A percentile compares a stretch with the other conserved stretches of the same genome.
phyloP scores from a whole-genome alignment of 352 stramenopile species.

The Globisporangium barbulae region DNA sequence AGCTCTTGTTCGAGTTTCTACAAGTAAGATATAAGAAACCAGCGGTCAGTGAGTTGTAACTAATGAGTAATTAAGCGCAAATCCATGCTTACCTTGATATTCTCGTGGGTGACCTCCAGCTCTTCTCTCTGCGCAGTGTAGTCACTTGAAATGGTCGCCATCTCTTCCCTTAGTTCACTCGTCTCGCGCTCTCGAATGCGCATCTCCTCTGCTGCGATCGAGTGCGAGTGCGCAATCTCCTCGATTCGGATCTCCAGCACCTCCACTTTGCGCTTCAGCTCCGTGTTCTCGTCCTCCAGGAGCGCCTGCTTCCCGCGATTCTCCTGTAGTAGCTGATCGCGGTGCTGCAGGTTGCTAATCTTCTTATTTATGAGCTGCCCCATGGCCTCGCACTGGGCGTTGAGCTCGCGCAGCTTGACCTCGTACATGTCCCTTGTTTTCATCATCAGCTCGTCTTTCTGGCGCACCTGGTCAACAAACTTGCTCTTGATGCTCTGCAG shows the following conservation, averaged over 20 bases:
- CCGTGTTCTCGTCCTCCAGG: slow-evolving; percentile 74
- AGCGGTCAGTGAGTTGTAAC: background rate
- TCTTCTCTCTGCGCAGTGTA: slow-evolving; percentile 67
- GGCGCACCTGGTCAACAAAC: slow-evolving; percentile 58
- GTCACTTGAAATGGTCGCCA: slow-evolving; percentile 58
- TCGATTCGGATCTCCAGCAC: slow-evolving; percentile 74
- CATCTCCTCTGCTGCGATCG: slow-evolving; percentile 52
- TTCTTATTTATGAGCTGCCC: slow-evolving; percentile 79
- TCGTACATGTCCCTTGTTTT: slow-evolving; percentile 67
- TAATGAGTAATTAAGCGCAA: background rate
- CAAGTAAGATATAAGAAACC: background rate
- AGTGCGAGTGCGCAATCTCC: slow-evolving; percentile 69
- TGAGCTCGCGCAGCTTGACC: slow-evolving; percentile 56
- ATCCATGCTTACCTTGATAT: slow-evolving; percentile 34
- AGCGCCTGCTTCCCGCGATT: slow-evolving; percentile 44
- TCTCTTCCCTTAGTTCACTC: slow-evolving; percentile 54
- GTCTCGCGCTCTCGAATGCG: slow-evolving; percentile 57
- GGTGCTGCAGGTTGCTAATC: slow-evolving; percentile 56
- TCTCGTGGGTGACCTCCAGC: slow-evolving; percentile 47
- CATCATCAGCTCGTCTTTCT: slow-evolving; percentile 57
- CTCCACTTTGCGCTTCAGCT: slow-evolving; percentile 74
- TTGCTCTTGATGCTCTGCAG: slow-evolving; percentile 55
- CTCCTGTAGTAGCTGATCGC: slow-evolving; percentile 68
- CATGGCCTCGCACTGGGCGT: slow-evolving; percentile 63
- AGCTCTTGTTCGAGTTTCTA: slow-evolving; percentile 63